Base-by-base conservation (phyloP, 495 filamentous ascomycete species). In the Lepidopterella palustris region DNA sequence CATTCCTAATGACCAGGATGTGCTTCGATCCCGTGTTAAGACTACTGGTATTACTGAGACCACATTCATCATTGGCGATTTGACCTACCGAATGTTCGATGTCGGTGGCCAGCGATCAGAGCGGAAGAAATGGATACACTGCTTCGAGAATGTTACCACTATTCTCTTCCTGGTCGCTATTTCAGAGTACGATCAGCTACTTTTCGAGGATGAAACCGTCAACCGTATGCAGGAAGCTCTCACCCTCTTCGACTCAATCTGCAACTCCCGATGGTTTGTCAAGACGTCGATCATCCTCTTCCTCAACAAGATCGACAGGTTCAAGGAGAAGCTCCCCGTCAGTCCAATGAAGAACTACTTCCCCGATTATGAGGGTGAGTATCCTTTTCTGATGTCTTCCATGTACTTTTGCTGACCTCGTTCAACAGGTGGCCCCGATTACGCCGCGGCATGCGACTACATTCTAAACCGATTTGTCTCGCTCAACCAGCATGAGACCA, bases 181-280 rank as follows among this genome's bases (percentile, higher is more conserved):
- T 63, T 96, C 90, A 59, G 93, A 92, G 35, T 98, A 97, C 70
- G 93, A 98, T 71, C 93, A 98, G 73, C 92, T 92, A 66, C 76
- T 98, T 21, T 89, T 97, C 2, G 93, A 98, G 74, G 93, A 98
- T 71, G 93, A 96, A 74, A 95, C 93, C 63, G 95, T 90, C 48
- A 98, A 98, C 70, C 93, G 97, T 92, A 98, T 98, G 93, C 92
- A 96, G 74, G 93, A 98, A 75, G 95, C 93, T 4, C 80, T 98
- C 60, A 97, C 96, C 85, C 81, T 98, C 18, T 98, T 96, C 75
- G 93, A 98, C 74, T 95, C 90, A 9, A 91, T 98, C 65, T 90
- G 90, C 70, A 97, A 97, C 69, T 95, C 91, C 23, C 87, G 95
- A 67, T 98, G 95, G 92, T 98, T 98, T 75, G 87, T 90, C 66